These are phyloP conservation scores for Carallia pectinifolia DNA, from an alignment of 345 rosid genomes.

Conservation along the genomic window DNA sequence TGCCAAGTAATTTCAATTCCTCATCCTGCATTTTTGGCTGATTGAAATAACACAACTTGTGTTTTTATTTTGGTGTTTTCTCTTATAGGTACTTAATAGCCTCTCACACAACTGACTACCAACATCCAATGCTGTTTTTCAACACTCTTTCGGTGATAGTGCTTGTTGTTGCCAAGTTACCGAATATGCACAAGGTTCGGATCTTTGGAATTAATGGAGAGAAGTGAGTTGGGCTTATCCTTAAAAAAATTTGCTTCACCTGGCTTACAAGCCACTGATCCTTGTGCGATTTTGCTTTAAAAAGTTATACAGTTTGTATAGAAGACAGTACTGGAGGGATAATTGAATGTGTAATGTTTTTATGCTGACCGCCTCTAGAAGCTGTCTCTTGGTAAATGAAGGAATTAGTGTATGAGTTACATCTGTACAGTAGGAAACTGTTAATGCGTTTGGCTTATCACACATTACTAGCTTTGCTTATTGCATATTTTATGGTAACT, in stretches of 20 bases:
- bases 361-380: slow-evolving; percentile 19
- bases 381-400: slow-evolving; percentile 11
- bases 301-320: slow-evolving; percentile 29
- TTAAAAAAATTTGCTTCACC: slow-evolving; percentile 8
- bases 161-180: slow-evolving; percentile 93
- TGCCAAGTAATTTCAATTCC: too few relatives aligned
- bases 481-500: too few relatives aligned
- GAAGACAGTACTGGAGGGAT: slow-evolving; percentile 26
- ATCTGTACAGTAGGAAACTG: slow-evolving; percentile 40
- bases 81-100: slow-evolving; percentile 81
- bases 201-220: slow-evolving; percentile 95
- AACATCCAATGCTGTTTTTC: slow-evolving; percentile 85
- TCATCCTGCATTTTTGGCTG: background rate
- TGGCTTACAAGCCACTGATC: slow-evolving; percentile 14
- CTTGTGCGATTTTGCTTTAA: slow-evolving; percentile 18
- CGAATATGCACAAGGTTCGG: slow-evolving; percentile 97
- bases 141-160: slow-evolving; percentile 83
- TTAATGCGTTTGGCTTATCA: slow-evolving; percentile 11
- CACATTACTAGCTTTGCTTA: background rate
- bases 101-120: slow-evolving; percentile 91
- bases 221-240: slow-evolving; percentile 31
- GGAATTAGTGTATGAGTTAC: slow-evolving; percentile 20
- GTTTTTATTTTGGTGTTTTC: background rate
- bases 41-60: background rate
- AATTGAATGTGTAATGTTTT: slow-evolving; percentile 25